These are phyloP conservation scores for Gigaspora rosea DNA, from an alignment of 192 early-diverging fungal species.

Conservation along the genomic window DNA sequence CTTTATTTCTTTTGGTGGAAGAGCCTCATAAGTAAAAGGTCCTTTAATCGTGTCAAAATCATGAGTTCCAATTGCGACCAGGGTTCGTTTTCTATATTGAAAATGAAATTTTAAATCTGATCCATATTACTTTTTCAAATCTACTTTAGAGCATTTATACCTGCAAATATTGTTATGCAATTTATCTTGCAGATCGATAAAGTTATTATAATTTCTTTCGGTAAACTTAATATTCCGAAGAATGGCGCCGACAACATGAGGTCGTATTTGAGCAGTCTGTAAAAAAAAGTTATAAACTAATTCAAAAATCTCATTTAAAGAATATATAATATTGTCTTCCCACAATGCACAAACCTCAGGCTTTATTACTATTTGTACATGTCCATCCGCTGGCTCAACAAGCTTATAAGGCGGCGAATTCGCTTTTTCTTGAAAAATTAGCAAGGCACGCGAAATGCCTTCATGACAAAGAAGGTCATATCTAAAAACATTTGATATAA, in stretches of 20 bases:
- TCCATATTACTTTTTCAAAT: neutral
- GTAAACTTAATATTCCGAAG: slow-evolving; percentile 86
- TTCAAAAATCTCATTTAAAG: neutral
- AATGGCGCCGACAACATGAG: slow-evolving; percentile 86
- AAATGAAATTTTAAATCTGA: slow-evolving; percentile 3
- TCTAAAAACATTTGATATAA: slow-evolving; percentile 41
- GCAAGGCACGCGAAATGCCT: slow-evolving; percentile 88
- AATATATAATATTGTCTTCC: neutral
- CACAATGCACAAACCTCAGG: slow-evolving; percentile 57
- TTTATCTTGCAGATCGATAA: slow-evolving; percentile 99
- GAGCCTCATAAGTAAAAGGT: slow-evolving; percentile 95
- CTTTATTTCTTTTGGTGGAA: slow-evolving; percentile 84
- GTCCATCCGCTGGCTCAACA: slow-evolving; percentile 57
- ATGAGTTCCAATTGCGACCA: slow-evolving; percentile 98
- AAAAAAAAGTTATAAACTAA: slow-evolving; percentile 9
- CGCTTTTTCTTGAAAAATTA: slow-evolving; percentile 76
- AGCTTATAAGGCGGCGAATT: slow-evolving; percentile 69
- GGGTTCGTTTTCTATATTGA: slow-evolving; percentile 75
- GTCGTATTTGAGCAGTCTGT: slow-evolving; percentile 83
- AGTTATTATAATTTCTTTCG: slow-evolving; percentile 83
- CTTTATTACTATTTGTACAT: slow-evolving; percentile 63
- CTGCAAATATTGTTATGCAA: slow-evolving; percentile 96
- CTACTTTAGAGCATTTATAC: slow-evolving; percentile 36
- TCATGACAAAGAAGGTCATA: slow-evolving; percentile 98
- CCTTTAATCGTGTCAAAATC: slow-evolving; percentile 93